phyloP scores from a whole-genome alignment of 2,329 filamentous ascomycete genomes.

The Ceratocystis huliohia region DNA sequence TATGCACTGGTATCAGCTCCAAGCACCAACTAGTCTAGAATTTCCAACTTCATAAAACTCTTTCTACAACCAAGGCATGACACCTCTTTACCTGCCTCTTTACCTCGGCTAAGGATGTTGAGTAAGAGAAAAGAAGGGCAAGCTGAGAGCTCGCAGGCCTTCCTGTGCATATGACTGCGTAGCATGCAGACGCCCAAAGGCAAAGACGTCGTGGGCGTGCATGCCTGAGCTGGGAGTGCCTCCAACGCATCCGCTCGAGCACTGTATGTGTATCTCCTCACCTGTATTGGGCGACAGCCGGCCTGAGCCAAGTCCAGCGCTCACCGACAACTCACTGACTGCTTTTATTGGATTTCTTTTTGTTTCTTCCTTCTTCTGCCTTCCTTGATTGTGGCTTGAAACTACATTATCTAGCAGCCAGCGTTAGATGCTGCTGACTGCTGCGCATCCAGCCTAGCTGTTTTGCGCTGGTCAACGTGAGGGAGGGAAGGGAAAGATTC shows the following conservation, averaged over 20 bases:
- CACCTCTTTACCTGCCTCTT: neutral
- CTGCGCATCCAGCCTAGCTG: no score
- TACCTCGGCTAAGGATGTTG: no score
- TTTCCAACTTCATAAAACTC: neutral
- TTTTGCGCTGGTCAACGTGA: neutral
- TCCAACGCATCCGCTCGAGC: neutral
- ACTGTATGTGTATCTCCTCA: neutral
- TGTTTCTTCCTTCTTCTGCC: neutral
- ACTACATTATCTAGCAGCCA: neutral
- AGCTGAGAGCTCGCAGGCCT: neutral
- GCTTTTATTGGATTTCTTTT: neutral
- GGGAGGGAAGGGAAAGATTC: neutral
- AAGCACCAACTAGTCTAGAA: neutral
- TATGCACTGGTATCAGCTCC: neutral
- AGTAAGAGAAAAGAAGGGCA: neutral
- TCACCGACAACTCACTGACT: neutral
- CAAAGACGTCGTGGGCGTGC: neutral
- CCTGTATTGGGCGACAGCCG: neutral
- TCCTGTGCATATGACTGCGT: neutral
- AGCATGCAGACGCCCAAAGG: neutral
- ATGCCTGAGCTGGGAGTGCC: neutral
- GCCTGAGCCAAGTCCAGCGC: neutral
- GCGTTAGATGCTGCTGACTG: no score
- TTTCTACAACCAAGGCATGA: neutral
- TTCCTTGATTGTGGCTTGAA: conserved; percentile 1